A percentile compares a stretch with the other conserved stretches of the same genome.
These are phyloP conservation scores for Macrotyloma uniflorum DNA, from an alignment of 306 rosid genomes.

Conservation along the genomic window DNA sequence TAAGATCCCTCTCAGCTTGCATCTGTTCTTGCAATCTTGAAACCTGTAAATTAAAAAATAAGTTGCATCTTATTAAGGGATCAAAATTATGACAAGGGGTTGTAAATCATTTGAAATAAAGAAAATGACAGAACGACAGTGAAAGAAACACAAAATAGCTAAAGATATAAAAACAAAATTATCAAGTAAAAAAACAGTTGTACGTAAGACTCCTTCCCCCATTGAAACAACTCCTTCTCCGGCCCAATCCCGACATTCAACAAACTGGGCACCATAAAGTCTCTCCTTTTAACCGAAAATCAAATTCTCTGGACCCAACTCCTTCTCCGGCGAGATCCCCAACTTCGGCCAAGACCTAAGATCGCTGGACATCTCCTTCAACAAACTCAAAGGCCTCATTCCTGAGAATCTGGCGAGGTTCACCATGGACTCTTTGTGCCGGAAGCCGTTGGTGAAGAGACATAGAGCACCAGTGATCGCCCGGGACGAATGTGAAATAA, in stretches of 20 bases:
- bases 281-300: too few species aligned
- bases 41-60: conserved; percentile 59
- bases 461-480: too few species aligned
- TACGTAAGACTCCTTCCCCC: neutral
- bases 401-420: conserved; percentile 43
- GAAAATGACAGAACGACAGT: neutral
- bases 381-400: conserved; percentile 62
- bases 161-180: neutral
- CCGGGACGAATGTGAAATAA: too few species aligned
- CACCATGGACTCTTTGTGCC: conserved; percentile 49
- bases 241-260: conserved; percentile 77
- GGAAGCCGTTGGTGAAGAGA: conserved; percentile 58
- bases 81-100: neutral
- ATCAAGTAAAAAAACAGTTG: neutral
- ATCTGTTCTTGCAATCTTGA: conserved; percentile 99
- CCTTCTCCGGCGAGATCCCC: conserved; percentile 36
- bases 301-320: conserved; percentile 40
- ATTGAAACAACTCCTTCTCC: conserved; percentile 48
- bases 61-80: conserved; percentile 32
- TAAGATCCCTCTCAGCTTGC: conserved; percentile 99
- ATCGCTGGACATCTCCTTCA: conserved; percentile 57
- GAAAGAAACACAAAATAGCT: neutral
- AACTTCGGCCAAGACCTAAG: conserved; percentile 23
- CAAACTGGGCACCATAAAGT: too few species aligned
- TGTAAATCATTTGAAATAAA: conserved; percentile 17